Evolutionary conservation across 129 eudicot species (phyloP).

Genomic region (Erigeron canadensis): DNA sequence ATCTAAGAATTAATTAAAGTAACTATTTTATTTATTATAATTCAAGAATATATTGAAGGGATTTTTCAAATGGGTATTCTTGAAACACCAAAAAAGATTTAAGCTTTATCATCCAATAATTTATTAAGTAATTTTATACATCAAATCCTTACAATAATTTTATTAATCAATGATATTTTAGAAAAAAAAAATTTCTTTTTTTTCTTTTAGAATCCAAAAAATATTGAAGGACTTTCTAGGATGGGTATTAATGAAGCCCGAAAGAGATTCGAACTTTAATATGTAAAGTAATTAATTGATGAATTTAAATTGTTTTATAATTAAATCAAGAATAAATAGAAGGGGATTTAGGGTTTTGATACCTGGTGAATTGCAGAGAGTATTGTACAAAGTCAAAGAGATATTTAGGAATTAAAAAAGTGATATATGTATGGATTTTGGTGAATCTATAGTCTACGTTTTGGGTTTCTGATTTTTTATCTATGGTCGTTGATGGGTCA

Average conservation of each 20-base stretch:
- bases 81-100: no score
- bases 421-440: constrained; percentile 3
- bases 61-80: not conserved
- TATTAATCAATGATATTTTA: no score
- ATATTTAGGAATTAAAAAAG: constrained; percentile 9
- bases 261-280: no score
- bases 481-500: constrained; percentile 13
- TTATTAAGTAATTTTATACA: no score
- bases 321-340: not conserved
- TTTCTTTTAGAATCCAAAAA: no score
- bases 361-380: constrained; percentile 21
- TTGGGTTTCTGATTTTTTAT: constrained; percentile 30
- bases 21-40: not conserved
- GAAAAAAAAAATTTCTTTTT: no score
- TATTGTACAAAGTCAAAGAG: constrained; percentile 14
- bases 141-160: no score
- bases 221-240: no score
- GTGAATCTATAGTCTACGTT: constrained; percentile 5
- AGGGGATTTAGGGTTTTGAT: constrained; percentile 10
- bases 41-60: not conserved
- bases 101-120: no score
- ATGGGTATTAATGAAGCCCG: no score
- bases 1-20: not conserved
- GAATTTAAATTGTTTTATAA: no score
- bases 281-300: no score